Evolutionary conservation across 83 land plant genomes (phyloP).

Genomic region (Picea abies): DNA sequence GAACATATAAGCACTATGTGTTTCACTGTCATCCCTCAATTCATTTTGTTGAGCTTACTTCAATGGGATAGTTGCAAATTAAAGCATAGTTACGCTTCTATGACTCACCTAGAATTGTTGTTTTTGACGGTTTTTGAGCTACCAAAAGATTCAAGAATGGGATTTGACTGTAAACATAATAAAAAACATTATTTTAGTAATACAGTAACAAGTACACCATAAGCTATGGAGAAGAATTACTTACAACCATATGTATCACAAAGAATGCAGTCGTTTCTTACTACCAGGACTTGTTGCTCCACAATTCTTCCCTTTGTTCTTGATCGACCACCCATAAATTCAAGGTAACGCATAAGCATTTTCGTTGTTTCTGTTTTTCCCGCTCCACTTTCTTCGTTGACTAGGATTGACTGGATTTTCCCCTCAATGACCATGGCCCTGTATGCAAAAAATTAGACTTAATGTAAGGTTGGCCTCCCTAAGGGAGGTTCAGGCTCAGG

Average conservation of each 20-base stretch:
- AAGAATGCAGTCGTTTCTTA: conserved; percentile 21
- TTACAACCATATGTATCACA: not conserved
- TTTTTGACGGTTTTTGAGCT: conserved; percentile 96
- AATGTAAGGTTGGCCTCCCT: too few species aligned
- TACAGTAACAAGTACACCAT: too few species aligned
- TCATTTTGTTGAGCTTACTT: not conserved
- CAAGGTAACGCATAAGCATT: conserved; percentile 92
- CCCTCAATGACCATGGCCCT: conserved; percentile 36
- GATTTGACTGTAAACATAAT: conserved; percentile 74
- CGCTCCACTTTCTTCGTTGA: conserved; percentile 98
- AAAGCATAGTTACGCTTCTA: not conserved
- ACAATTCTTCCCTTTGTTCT: conserved; percentile 81
- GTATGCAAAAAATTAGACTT: too few species aligned
- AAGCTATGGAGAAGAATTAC: not conserved
- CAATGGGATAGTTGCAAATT: not conserved
- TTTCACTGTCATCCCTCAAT: not conserved
- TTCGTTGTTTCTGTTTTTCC: conserved; percentile 98
- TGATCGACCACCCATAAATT: conserved; percentile 93
- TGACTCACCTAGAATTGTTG: conserved; percentile 91
- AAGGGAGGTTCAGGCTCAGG: too few species aligned
- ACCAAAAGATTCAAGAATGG: conserved; percentile 97
- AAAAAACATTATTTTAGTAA: not conserved
- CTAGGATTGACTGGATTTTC: conserved; percentile 88
- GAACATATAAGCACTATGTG: not conserved
- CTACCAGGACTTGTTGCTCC: conserved; percentile 97